Evolutionary conservation across 257 asterid genomes (phyloP).

Genomic region (Nicotiana sylvestris): DNA sequence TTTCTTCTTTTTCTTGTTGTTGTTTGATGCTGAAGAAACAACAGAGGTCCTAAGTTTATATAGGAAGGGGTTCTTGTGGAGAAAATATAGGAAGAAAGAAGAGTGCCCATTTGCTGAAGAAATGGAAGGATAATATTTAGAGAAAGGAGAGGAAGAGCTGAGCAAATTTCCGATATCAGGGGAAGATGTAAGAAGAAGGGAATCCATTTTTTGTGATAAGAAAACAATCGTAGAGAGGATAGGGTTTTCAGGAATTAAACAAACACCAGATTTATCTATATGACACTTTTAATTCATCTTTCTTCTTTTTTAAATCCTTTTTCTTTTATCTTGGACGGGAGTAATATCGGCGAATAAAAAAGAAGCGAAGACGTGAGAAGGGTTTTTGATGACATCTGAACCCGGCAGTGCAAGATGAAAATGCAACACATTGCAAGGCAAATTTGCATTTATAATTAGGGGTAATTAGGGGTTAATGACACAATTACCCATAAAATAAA

Average conservation of each 20-base stretch:
- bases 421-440: too few species aligned
- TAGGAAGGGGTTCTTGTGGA: neutral
- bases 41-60: slow-evolving; percentile 28
- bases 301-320: neutral
- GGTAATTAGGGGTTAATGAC: too few species aligned
- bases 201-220: slow-evolving; percentile 19
- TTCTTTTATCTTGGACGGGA: neutral
- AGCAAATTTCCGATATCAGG: slow-evolving; percentile 5
- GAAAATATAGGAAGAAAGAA: slow-evolving; percentile 17
- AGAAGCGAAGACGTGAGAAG: too few species aligned
- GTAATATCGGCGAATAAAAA: too few species aligned
- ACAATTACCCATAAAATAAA: too few species aligned
- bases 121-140: slow-evolving; percentile 10
- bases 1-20: slow-evolving; percentile 27
- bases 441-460: too few species aligned
- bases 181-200: slow-evolving; percentile 19
- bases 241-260: neutral
- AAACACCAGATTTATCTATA: neutral
- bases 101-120: slow-evolving; percentile 25
- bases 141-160: neutral
- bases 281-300: neutral
- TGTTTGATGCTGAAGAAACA: slow-evolving; percentile 47
- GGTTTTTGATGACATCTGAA: too few species aligned
- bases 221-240: neutral
- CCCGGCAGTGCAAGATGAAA: too few species aligned